phyloP scores from a whole-genome alignment of 1,284 basidiomycete species.

The Termitomyces sp. region DNA sequence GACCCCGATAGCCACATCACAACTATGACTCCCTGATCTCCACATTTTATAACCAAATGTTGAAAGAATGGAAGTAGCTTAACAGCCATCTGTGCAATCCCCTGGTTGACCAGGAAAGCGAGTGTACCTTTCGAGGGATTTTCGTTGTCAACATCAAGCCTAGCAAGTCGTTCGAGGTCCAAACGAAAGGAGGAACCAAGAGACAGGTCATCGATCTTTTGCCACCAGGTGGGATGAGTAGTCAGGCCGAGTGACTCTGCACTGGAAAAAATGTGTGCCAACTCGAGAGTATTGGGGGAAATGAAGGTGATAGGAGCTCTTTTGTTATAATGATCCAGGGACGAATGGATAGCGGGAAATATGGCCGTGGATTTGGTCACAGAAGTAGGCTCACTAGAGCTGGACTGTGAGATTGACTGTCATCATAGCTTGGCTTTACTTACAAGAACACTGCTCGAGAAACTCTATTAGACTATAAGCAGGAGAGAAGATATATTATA shows the following conservation, averaged over 20 bases:
- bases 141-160: conserved; percentile 35
- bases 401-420: not conserved
- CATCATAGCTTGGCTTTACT: conserved; percentile 21
- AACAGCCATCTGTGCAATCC: conserved; percentile 75
- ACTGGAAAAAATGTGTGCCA: conserved; percentile 53
- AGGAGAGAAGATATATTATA: not conserved
- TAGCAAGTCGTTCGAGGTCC: conserved; percentile 58
- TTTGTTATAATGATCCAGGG: conserved; percentile 18
- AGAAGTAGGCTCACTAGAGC: conserved; percentile 79
- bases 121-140: conserved; percentile 42
- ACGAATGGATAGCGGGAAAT: conserved; percentile 53
- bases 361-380: conserved; percentile 72
- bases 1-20: conserved; percentile 51
- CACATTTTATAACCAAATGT: conserved; percentile 80
- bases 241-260: conserved; percentile 45
- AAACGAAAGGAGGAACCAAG: conserved; percentile 61
- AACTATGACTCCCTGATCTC: conserved; percentile 60
- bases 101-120: conserved; percentile 61
- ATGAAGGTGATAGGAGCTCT: conserved; percentile 58
- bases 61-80: conserved; percentile 78
- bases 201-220: conserved; percentile 53
- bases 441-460: conserved; percentile 54
- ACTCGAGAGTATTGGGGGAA: conserved; percentile 79
- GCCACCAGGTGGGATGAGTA: conserved; percentile 60
- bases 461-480: not conserved